These are phyloP conservation scores for Elsinoe perseae DNA, from an alignment of 2,329 filamentous ascomycete genomes.

Conservation along the genomic window DNA sequence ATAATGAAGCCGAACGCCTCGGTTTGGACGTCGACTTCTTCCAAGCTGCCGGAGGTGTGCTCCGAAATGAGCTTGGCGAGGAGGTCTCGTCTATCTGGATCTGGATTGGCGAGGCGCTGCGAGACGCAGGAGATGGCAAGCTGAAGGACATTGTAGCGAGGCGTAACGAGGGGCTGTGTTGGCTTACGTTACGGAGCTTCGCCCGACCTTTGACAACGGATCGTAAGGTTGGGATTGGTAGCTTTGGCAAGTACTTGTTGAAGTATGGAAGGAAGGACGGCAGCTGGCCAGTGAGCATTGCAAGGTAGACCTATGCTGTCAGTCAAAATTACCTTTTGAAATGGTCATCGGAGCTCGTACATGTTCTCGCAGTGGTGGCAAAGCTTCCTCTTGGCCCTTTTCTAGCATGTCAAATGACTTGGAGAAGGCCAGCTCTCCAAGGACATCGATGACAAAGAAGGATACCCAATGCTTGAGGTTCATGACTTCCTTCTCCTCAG, in stretches of 20 bases:
- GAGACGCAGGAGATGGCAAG: conserved; percentile 12
- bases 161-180: background rate
- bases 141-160: background rate
- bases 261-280: conserved; percentile 5
- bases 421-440: conserved; percentile 5
- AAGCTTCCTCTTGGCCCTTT: conserved; percentile 4
- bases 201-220: conserved; percentile 1
- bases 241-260: conserved; percentile 4
- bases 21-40: conserved; percentile 11
- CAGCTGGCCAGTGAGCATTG: conserved; percentile 7
- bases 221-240: conserved; percentile 3
- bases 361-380: conserved; percentile 8
- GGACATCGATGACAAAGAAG: conserved; percentile 9
- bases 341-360: background rate
- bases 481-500: background rate
- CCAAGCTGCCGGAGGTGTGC: background rate
- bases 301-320: conserved; percentile 2
- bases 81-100: conserved; percentile 5
- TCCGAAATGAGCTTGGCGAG: conserved; percentile 8
- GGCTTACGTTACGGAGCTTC: conserved; percentile 7
- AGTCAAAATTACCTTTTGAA: background rate
- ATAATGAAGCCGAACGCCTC: conserved; percentile 17
- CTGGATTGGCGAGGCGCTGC: conserved; percentile 2
- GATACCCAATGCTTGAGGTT: conserved; percentile 8
- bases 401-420: conserved; percentile 9